Conservation (phyloP, 371 early-diverging fungal genomes). For the Rhizopus delemar region DNA sequence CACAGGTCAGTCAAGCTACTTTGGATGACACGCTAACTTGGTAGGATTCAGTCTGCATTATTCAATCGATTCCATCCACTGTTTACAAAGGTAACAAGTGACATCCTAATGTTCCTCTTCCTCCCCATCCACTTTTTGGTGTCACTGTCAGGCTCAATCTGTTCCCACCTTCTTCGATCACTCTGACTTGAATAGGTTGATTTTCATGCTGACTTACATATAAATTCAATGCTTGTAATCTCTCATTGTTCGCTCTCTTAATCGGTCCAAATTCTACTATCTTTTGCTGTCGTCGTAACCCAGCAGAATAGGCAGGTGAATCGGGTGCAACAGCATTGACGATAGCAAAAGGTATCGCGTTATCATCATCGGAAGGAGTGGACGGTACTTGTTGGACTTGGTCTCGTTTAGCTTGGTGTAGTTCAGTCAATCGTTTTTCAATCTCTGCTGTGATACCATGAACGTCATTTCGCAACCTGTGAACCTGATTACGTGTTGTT, state of each 20-base stretch:
- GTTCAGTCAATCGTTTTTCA: slow-evolving; percentile 62
- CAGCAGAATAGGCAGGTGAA: slow-evolving; percentile 76
- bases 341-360: slow-evolving; percentile 65
- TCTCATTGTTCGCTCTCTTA: slow-evolving; percentile 46
- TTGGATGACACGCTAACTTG: too few species aligned
- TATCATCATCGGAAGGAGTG: background rate
- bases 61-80: background rate
- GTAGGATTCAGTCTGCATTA: too few species aligned
- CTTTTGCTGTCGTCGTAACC: slow-evolving; percentile 62
- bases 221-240: slow-evolving; percentile 54
- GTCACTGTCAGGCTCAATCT: slow-evolving; percentile 42
- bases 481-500: slow-evolving; percentile 61
- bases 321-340: slow-evolving; percentile 82
- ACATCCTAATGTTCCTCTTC: slow-evolving; percentile 75
- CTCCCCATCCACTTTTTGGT: slow-evolving; percentile 71
- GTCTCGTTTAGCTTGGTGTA: slow-evolving; percentile 55
- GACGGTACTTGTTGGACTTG: too few species aligned
- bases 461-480: slow-evolving; percentile 73
- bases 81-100: slow-evolving; percentile 43
- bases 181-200: slow-evolving; percentile 45
- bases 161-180: slow-evolving; percentile 43
- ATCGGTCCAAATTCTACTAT: slow-evolving; percentile 67
- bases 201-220: slow-evolving; percentile 61
- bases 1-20: too few species aligned
- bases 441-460: slow-evolving; percentile 68